Conservation (phyloP, 352 stramenopile genomes). For the Globisporangium takayamanum region DNA sequence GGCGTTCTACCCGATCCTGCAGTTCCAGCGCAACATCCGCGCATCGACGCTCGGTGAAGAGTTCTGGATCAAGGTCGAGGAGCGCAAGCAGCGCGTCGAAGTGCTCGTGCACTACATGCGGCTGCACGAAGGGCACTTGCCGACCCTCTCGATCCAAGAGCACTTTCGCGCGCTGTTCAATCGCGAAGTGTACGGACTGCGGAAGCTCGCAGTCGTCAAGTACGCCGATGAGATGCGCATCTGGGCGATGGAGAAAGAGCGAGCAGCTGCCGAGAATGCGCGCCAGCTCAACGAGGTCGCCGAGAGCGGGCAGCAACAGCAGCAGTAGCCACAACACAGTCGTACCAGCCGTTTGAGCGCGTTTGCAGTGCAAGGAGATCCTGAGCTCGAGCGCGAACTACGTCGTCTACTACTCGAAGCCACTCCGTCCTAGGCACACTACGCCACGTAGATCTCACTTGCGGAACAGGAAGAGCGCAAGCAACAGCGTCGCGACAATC, state of each 20-base stretch:
- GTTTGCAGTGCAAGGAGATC: neutral
- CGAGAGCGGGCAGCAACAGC: neutral
- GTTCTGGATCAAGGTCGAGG: constrained; percentile 35
- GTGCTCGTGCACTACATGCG: constrained; percentile 58
- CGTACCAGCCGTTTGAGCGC: neutral
- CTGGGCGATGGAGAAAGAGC: constrained; percentile 8
- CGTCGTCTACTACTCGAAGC: neutral
- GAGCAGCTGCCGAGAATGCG: constrained; percentile 7
- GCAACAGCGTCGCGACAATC: constrained; percentile 45
- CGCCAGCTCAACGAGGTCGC: neutral
- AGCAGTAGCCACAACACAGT: neutral
- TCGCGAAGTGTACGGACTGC: constrained; percentile 20
- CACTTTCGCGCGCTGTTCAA: constrained; percentile 26
- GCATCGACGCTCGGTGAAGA: constrained; percentile 35
- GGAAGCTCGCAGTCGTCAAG: constrained; percentile 37
- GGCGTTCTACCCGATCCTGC: constrained; percentile 60
- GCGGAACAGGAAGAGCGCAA: constrained; percentile 47
- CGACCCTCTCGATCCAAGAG: constrained; percentile 27
- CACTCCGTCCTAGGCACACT: neutral
- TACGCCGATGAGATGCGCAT: constrained; percentile 31
- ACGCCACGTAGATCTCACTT: neutral
- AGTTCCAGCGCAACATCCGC: constrained; percentile 59
- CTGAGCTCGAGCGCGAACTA: neutral
- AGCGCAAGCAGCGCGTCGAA: constrained; percentile 38
- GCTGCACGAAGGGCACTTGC: constrained; percentile 42